Conservation (phyloP, 1,139 yeast genomes). For the Candida pseudoviswanathii region DNA sequence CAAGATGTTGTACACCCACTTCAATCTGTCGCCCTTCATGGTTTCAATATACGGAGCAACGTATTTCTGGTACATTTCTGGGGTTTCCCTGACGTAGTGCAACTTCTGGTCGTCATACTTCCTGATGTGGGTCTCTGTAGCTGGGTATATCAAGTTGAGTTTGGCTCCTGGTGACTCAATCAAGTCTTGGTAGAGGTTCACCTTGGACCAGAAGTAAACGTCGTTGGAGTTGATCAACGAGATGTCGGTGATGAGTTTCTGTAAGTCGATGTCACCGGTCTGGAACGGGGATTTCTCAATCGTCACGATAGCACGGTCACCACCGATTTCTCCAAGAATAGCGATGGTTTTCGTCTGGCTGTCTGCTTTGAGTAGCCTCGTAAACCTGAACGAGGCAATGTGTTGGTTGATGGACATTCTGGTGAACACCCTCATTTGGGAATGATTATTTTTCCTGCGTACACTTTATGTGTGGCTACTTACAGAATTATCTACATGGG, state of each 20-base stretch:
- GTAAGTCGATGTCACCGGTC: constrained; percentile 16
- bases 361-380: constrained; percentile 50
- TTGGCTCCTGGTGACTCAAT: constrained; percentile 62
- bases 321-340: constrained; percentile 65
- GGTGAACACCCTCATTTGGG: background rate
- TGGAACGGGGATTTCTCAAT: constrained; percentile 72
- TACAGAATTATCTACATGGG: constrained; percentile 2
- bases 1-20: constrained; percentile 90
- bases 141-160: constrained; percentile 82
- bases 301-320: constrained; percentile 65
- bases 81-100: constrained; percentile 77
- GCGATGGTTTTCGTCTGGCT: constrained; percentile 66
- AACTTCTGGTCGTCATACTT: constrained; percentile 63
- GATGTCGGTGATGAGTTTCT: constrained; percentile 30
- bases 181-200: constrained; percentile 50
- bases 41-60: constrained; percentile 78
- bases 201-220: constrained; percentile 80
- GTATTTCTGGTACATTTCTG: constrained; percentile 60
- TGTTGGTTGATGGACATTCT: constrained; percentile 20
- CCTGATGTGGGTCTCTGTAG: constrained; percentile 79
- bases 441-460: background rate
- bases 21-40: constrained; percentile 74
- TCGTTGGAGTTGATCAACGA: constrained; percentile 66
- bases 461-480: background rate
- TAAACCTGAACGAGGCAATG: constrained; percentile 41